Conservation (phyloP, 2,329 filamentous ascomycete species). For the Alternaria brassicicola region DNA sequence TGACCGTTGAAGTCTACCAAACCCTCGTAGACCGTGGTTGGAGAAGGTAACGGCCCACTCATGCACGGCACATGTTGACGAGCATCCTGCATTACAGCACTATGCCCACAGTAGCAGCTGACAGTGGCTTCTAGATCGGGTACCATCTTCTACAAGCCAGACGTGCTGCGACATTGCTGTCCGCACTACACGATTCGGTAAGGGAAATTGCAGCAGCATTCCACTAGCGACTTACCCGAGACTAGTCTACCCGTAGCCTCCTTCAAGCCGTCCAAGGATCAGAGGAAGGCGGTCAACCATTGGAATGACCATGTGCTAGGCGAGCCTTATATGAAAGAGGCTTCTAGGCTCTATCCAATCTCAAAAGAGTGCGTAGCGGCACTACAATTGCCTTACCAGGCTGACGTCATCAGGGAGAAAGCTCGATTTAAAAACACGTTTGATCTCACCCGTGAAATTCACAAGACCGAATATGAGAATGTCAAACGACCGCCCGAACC, state of each 20-base stretch:
- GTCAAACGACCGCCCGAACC: slow-evolving; percentile 67
- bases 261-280: slow-evolving; percentile 72
- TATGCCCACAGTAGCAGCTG: slow-evolving; percentile 11
- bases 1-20: slow-evolving; percentile 74
- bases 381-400: neutral
- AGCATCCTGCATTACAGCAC: slow-evolving; percentile 8
- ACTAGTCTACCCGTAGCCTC: slow-evolving; percentile 67
- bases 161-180: slow-evolving; percentile 82
- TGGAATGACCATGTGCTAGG: slow-evolving; percentile 77
- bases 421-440: slow-evolving; percentile 71
- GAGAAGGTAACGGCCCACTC: slow-evolving; percentile 66
- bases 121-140: slow-evolving; percentile 50
- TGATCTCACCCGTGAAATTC: slow-evolving; percentile 68
- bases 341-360: slow-evolving; percentile 68
- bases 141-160: slow-evolving; percentile 75
- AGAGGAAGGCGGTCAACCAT: slow-evolving; percentile 75
- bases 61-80: slow-evolving; percentile 5
- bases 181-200: slow-evolving; percentile 82
- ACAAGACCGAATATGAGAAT: slow-evolving; percentile 67
- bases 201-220: slow-evolving; percentile 2
- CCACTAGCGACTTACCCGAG: slow-evolving; percentile 14
- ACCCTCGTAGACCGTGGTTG: slow-evolving; percentile 74
- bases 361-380: slow-evolving; percentile 64
- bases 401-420: slow-evolving; percentile 53
- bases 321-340: slow-evolving; percentile 68